Evolutionary conservation across 495 filamentous ascomycete genomes (phyloP).

Genomic region (Jackrogersella minutella): DNA sequence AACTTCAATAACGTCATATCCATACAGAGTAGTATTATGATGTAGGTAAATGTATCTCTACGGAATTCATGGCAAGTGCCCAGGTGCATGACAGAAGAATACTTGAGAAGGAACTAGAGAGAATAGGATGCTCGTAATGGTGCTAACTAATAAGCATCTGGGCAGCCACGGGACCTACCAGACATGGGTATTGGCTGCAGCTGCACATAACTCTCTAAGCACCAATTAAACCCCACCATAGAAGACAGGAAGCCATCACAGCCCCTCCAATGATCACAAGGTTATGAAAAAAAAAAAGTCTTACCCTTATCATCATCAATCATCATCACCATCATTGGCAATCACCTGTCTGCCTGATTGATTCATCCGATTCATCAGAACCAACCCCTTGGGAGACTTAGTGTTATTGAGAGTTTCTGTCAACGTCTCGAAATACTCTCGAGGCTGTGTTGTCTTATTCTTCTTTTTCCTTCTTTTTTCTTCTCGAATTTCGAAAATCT

Average conservation of each 20-base stretch:
- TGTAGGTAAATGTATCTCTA: not conserved
- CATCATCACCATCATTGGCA: conserved; percentile 19
- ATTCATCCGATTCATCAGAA: not conserved
- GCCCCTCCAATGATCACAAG: conserved; percentile 40
- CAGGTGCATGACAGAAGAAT: conserved; percentile 4
- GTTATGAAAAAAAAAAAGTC: conserved; percentile 32
- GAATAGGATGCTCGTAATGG: not conserved
- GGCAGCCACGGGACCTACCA: conserved; percentile 33
- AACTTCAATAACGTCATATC: not conserved
- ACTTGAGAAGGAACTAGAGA: conserved; percentile 19
- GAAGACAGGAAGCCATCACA: conserved; percentile 30
- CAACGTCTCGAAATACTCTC: too few species aligned
- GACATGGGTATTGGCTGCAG: conserved; percentile 28
- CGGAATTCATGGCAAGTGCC: not conserved
- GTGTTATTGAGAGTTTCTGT: too few species aligned
- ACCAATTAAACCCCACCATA: conserved; percentile 31
- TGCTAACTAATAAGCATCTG: not conserved
- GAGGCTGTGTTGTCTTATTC: too few species aligned
- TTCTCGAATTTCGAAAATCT: too few species aligned
- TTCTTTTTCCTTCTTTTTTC: too few species aligned
- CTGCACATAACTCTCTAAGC: conserved; percentile 24
- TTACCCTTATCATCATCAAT: conserved; percentile 31
- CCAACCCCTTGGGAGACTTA: too few species aligned
- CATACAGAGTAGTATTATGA: conserved; percentile 6
- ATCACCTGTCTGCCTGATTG: conserved; percentile 33